Percentiles rank a stretch among this genome's conserved stretches.
These are phyloP conservation scores for Wickerhamia fluorescens DNA, from an alignment of 805 yeast species.

Conservation along the genomic window DNA sequence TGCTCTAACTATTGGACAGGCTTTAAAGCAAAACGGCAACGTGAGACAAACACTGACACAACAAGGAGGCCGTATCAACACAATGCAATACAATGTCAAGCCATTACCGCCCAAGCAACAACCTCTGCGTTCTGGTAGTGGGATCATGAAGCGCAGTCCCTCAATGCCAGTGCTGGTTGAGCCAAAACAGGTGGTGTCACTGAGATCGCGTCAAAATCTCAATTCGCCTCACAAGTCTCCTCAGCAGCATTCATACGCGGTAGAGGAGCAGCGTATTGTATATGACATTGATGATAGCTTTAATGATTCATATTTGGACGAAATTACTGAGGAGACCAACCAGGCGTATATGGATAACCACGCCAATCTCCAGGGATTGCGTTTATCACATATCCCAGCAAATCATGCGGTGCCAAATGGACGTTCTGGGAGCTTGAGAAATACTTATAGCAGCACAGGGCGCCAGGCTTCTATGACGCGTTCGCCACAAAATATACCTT, in stretches of 20 bases:
- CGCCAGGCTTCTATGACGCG: too few species aligned
- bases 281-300: conserved; percentile 24
- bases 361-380: conserved; percentile 28
- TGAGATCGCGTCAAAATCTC: too few species aligned
- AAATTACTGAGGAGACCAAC: conserved; percentile 21
- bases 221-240: conserved; percentile 1
- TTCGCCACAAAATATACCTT: too few species aligned
- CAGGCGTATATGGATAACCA: conserved; percentile 22
- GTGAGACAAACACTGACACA: conserved; percentile 2
- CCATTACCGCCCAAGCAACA: conserved; percentile 2
- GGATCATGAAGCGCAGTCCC: conserved; percentile 1
- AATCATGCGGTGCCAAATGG: too few species aligned
- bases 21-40: conserved; percentile 13
- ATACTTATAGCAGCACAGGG: conserved; percentile 1
- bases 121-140: conserved; percentile 1
- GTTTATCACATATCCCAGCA: conserved; percentile 16
- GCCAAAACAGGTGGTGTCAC: too few species aligned
- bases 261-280: conserved; percentile 4
- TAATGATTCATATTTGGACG: conserved; percentile 25
- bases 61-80: conserved; percentile 7
- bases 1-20: conserved; percentile 36
- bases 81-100: conserved; percentile 10
- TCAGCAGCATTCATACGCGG: conserved; percentile 1
- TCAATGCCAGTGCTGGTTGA: too few species aligned
- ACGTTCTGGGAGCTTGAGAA: neutral